Conservation (phyloP, 441 rosid species). For the Cnidoscolus chayamansa region DNA sequence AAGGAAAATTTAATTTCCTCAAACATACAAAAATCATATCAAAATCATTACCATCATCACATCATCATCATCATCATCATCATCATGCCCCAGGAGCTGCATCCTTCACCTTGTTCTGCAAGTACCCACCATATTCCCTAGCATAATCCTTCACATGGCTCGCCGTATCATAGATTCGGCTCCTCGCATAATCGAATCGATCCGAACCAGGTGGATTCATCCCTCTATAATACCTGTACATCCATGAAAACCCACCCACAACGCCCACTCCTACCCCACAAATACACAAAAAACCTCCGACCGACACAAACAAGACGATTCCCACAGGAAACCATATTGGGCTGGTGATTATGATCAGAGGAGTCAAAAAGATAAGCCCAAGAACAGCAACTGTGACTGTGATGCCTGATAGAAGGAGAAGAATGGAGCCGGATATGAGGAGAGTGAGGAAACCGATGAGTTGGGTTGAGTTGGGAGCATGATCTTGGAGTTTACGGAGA, state of each 20-base stretch:
- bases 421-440: conserved; percentile 51
- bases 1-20: no score
- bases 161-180: conserved; percentile 69
- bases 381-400: conserved; percentile 42
- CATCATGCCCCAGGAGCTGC: conserved; percentile 87
- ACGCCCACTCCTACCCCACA: conserved; percentile 47
- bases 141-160: conserved; percentile 75
- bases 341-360: conserved; percentile 59
- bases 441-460: conserved; percentile 53
- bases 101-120: conserved; percentile 66
- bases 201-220: conserved; percentile 68
- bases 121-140: conserved; percentile 68
- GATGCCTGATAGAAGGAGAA: conserved; percentile 67
- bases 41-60: background rate
- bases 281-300: conserved; percentile 43
- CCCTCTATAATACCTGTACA: conserved; percentile 59
- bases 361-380: conserved; percentile 53
- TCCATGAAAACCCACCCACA: conserved; percentile 52
- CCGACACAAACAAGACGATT: conserved; percentile 27
- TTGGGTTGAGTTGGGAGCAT: conserved; percentile 51
- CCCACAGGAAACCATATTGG: conserved; percentile 68
- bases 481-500: conserved; percentile 46
- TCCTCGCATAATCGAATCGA: conserved; percentile 62
- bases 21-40: no score
- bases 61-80: background rate